These are phyloP conservation scores for Plasmodium berghei DNA, from an alignment of 169 alveolate species.

Conservation along the genomic window DNA sequence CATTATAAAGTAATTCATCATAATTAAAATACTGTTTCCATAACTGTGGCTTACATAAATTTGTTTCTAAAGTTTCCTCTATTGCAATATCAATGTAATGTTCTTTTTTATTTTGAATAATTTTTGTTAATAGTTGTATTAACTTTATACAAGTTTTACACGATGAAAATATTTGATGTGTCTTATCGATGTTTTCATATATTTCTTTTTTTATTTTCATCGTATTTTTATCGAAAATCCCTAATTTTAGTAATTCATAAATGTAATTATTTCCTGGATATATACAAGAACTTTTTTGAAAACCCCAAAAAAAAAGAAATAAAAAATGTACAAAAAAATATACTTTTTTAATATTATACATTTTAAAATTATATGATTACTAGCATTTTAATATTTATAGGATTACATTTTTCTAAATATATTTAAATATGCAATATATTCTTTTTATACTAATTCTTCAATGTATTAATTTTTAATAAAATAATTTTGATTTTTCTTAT, in stretches of 20 bases:
- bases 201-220: conserved; percentile 54
- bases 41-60: conserved; percentile 25
- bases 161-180: conserved; percentile 34
- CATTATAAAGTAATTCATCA: conserved; percentile 31
- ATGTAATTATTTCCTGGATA: conserved; percentile 16
- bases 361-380: neutral
- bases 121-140: conserved; percentile 28
- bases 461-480: too few species aligned
- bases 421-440: conserved; percentile 1
- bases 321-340: neutral
- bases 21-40: conserved; percentile 55
- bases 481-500: too few species aligned
- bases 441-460: neutral
- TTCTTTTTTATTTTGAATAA: conserved; percentile 51
- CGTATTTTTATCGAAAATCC: conserved; percentile 37
- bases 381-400: neutral
- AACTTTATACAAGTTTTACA: conserved; percentile 68
- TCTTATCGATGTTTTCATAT: conserved; percentile 22
- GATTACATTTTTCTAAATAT: neutral
- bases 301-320: neutral
- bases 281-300: neutral
- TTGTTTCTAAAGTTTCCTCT: conserved; percentile 52
- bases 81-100: conserved; percentile 46
- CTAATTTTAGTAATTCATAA: conserved; percentile 26
- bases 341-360: neutral